phyloP scores from a whole-genome alignment of 352 stramenopile genomes.

The Aphanomyces euteiches region DNA sequence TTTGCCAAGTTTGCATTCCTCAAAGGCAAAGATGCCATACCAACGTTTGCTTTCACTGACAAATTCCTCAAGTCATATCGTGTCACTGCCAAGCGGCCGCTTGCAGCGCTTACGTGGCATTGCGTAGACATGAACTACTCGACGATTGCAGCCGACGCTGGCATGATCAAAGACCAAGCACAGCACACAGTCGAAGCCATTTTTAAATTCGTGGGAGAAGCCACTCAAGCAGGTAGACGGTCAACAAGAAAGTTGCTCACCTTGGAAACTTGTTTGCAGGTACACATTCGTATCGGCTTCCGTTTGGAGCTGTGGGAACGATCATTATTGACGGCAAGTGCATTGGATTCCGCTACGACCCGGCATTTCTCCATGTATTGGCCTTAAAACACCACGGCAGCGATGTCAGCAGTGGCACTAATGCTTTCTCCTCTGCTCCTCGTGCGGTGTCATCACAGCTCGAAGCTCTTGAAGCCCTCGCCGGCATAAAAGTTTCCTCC shows the following conservation, averaged over 20 bases:
- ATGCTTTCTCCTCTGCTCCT: neutral
- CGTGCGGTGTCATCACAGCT: neutral
- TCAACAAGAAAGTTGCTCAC: neutral
- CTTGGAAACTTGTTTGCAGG: neutral
- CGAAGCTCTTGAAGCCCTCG: conserved; percentile 4
- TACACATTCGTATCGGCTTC: neutral
- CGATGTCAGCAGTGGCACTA: neutral
- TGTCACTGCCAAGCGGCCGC: conserved; percentile 19
- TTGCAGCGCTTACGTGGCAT: conserved; percentile 21
- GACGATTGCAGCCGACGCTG: conserved; percentile 17
- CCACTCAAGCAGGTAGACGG: neutral
- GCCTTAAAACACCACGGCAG: neutral
- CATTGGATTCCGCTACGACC: conserved; percentile 16
- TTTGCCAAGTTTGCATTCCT: conserved; percentile 64
- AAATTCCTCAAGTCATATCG: conserved; percentile 26
- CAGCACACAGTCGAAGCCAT: conserved; percentile 25
- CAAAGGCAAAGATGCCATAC: conserved; percentile 21
- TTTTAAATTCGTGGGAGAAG: conserved; percentile 24
- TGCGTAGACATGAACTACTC: conserved; percentile 27
- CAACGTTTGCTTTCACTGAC: conserved; percentile 27
- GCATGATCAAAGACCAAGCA: conserved; percentile 29
- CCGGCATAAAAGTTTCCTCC: neutral
- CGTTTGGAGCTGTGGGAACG: conserved; percentile 1
- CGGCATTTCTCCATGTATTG: conserved; percentile 17
- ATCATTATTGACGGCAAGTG: conserved; percentile 26